Conservation (phyloP, 2,329 filamentous ascomycete genomes). For the Xylaria sp. region DNA sequence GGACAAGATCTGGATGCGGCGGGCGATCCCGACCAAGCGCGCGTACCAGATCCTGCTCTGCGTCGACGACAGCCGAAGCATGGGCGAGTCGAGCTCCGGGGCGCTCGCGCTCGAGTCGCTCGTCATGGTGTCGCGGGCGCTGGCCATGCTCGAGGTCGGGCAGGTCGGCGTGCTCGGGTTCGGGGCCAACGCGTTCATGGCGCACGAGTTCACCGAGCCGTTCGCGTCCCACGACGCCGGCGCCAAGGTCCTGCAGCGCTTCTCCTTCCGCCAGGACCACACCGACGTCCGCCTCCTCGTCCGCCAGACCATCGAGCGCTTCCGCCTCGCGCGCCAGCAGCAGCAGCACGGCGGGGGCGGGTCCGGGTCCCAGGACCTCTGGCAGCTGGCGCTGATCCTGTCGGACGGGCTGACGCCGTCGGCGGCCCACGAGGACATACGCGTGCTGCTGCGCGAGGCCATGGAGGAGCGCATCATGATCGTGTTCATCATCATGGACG, state of each 20-base stretch:
- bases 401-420: constrained; percentile 91
- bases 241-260: constrained; percentile 79
- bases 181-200: constrained; percentile 79
- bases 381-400: constrained; percentile 92
- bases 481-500: constrained; percentile 95
- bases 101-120: constrained; percentile 90
- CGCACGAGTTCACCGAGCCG: constrained; percentile 81
- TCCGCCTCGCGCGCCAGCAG: constrained; percentile 73
- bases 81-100: constrained; percentile 79
- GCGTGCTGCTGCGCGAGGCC: constrained; percentile 80
- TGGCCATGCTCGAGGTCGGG: constrained; percentile 92
- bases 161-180: constrained; percentile 93
- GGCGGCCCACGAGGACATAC: constrained; percentile 78
- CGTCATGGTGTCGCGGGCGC: constrained; percentile 82
- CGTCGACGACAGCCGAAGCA: constrained; percentile 92
- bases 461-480: constrained; percentile 96
- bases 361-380: constrained; percentile 77
- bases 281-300: constrained; percentile 86
- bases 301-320: constrained; percentile 75
- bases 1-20: constrained; percentile 99
- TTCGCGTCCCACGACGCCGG: constrained; percentile 79
- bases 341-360: constrained; percentile 50
- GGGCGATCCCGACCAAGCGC: constrained; percentile 87
- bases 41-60: constrained; percentile 97
- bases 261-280: constrained; percentile 81